These are phyloP conservation scores for Triticum urartu DNA, from an alignment of 176 grass and related monocot species.

Conservation along the genomic window DNA sequence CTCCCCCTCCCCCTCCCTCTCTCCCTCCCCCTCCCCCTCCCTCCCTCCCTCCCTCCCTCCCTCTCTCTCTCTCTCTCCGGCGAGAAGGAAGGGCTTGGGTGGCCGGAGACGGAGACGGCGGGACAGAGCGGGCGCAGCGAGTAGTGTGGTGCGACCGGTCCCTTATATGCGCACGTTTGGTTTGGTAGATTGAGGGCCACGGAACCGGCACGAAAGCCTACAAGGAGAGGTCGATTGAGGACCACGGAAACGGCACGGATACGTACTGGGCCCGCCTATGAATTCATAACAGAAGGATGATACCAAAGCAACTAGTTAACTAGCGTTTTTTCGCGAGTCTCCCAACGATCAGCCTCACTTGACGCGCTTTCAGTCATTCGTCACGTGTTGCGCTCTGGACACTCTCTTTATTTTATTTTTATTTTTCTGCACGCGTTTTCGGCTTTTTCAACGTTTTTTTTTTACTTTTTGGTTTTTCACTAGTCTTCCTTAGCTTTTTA, in stretches of 20 bases:
- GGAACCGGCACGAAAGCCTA: neutral
- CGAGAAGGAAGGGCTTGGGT: conserved; percentile 6
- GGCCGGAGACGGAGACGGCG: neutral
- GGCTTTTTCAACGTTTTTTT: no score
- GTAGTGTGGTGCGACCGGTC: neutral
- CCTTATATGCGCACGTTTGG: neutral
- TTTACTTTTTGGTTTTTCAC: no score
- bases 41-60: neutral
- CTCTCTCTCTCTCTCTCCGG: neutral
- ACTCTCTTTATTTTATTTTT: no score
- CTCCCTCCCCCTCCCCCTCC: neutral
- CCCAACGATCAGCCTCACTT: no score
- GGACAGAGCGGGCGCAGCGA: neutral
- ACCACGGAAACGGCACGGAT: neutral
- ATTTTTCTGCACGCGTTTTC: no score
- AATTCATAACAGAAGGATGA: neutral
- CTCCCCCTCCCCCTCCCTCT: neutral
- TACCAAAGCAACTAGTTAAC: no score
- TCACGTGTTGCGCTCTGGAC: no score
- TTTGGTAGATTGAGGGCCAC: neutral
- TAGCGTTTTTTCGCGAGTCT: no score
- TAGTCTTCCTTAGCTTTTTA: no score
- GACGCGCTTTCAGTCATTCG: no score
- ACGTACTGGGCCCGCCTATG: neutral
- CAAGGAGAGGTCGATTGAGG: neutral